phyloP scores from a whole-genome alignment of 768 basidiomycete species.

The Lepiota brunneoincarnata region DNA sequence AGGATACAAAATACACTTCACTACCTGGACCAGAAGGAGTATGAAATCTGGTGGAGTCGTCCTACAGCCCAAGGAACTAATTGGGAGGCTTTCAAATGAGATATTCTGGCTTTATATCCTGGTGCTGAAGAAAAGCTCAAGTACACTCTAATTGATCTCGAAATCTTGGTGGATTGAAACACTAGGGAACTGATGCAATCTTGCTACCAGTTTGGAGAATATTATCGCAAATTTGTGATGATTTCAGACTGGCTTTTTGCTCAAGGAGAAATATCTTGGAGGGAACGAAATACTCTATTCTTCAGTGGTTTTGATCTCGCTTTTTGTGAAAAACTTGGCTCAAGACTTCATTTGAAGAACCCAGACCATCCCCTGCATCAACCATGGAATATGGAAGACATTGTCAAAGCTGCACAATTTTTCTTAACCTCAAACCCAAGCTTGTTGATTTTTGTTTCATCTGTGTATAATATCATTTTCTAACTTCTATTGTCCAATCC shows the following conservation, averaged over 20 bases:
- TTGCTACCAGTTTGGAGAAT: constrained; percentile 5
- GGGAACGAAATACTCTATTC: constrained; percentile 2
- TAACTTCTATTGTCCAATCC: no score
- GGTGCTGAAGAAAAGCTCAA: neutral
- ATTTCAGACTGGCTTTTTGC: neutral
- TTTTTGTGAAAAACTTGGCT: neutral
- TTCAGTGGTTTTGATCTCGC: constrained; percentile 10
- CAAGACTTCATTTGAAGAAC: neutral
- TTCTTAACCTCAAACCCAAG: neutral
- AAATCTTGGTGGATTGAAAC: neutral
- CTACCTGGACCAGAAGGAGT: neutral
- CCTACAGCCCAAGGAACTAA: neutral
- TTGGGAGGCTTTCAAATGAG: neutral
- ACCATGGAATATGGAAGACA: constrained; percentile 8
- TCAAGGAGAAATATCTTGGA: neutral
- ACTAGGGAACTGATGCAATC: neutral
- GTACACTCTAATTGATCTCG: neutral
- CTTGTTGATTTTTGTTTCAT: no score
- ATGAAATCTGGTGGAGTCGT: neutral
- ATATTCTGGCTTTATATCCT: neutral
- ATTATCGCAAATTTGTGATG: constrained; percentile 2
- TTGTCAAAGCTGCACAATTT: constrained; percentile 3
- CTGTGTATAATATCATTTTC: no score
- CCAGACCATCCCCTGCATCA: constrained; percentile 13
- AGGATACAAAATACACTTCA: neutral